A percentile compares a stretch with the other conserved stretches of the same genome.
These are phyloP conservation scores for Atkinsonella hypoxylon DNA, from an alignment of 2,329 filamentous ascomycete species.

Conservation along the genomic window DNA sequence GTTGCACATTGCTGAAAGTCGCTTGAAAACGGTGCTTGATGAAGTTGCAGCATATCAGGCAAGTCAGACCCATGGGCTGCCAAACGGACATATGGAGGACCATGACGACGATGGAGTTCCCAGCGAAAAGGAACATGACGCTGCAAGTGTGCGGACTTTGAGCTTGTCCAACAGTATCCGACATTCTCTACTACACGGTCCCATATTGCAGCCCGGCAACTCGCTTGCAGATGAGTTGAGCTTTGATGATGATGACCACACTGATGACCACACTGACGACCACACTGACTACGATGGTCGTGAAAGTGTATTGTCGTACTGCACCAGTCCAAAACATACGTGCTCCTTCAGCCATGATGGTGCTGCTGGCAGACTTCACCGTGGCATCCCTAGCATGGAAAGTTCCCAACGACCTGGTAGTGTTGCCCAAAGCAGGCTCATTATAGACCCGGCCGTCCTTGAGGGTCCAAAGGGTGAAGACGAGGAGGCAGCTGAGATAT, in stretches of 20 bases:
- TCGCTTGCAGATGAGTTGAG: slow-evolving; percentile 87
- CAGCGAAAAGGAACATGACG: slow-evolving; percentile 53
- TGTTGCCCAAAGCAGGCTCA: slow-evolving; percentile 38
- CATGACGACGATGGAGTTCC: slow-evolving; percentile 51
- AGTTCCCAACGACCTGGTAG: slow-evolving; percentile 45
- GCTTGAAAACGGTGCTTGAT: slow-evolving; percentile 72
- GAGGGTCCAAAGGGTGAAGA: slow-evolving; percentile 45
- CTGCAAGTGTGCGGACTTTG: slow-evolving; percentile 57
- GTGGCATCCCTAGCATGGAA: slow-evolving; percentile 45
- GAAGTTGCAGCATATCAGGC: slow-evolving; percentile 67
- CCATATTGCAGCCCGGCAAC: slow-evolving; percentile 49
- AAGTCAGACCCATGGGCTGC: slow-evolving; percentile 31
- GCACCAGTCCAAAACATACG: slow-evolving; percentile 31
- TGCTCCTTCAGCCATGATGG: slow-evolving; percentile 49
- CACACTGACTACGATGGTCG: slow-evolving; percentile 61
- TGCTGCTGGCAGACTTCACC: slow-evolving; percentile 34
- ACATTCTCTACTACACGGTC: slow-evolving; percentile 54
- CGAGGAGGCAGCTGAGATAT: slow-evolving; percentile 26
- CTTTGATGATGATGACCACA: slow-evolving; percentile 63
- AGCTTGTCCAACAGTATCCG: slow-evolving; percentile 62
- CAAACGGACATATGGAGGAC: slow-evolving; percentile 22
- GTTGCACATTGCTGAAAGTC: slow-evolving; percentile 78
- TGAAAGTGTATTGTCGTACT: slow-evolving; percentile 45
- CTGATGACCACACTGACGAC: slow-evolving; percentile 57
- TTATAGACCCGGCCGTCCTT: slow-evolving; percentile 41